phyloP scores from a whole-genome alignment of 2,329 filamentous ascomycete genomes.

The Fusarium redolens region DNA sequence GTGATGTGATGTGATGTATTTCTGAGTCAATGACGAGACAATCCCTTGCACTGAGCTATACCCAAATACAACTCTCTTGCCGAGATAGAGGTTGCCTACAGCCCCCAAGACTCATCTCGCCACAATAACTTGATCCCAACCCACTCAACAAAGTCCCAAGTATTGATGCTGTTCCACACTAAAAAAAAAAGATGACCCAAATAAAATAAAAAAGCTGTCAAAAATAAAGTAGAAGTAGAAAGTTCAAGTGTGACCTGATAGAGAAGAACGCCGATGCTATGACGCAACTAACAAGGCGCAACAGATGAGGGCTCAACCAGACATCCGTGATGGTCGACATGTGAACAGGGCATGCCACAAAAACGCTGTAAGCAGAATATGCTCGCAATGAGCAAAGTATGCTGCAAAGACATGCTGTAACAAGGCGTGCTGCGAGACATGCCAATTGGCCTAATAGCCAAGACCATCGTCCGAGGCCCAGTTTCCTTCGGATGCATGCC shows the following conservation, averaged over 20 bases:
- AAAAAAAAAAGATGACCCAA: background rate
- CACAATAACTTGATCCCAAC: background rate
- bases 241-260: background rate
- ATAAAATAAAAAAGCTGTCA: background rate
- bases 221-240: background rate
- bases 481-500: conserved; percentile 7
- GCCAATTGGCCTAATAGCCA: conserved; percentile 4
- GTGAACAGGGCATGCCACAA: background rate
- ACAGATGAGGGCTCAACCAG: conserved; percentile 7
- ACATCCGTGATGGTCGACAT: background rate
- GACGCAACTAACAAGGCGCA: conserved; percentile 31
- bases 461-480: background rate
- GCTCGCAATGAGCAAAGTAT: background rate
- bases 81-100: background rate
- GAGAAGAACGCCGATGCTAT: conserved; percentile 44
- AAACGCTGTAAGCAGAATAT: background rate
- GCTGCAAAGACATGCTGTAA: background rate
- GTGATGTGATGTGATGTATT: background rate
- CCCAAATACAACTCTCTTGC: background rate
- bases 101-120: no score
- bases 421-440: background rate
- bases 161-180: conserved; percentile 18
- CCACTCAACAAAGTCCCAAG: background rate
- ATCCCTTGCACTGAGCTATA: background rate
- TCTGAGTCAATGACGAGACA: conserved; percentile 2